A percentile compares a stretch with the other conserved stretches of the same genome.
These are phyloP conservation scores for Hygrophila difformis DNA, from an alignment of 257 asterid genomes.

Conservation along the genomic window DNA sequence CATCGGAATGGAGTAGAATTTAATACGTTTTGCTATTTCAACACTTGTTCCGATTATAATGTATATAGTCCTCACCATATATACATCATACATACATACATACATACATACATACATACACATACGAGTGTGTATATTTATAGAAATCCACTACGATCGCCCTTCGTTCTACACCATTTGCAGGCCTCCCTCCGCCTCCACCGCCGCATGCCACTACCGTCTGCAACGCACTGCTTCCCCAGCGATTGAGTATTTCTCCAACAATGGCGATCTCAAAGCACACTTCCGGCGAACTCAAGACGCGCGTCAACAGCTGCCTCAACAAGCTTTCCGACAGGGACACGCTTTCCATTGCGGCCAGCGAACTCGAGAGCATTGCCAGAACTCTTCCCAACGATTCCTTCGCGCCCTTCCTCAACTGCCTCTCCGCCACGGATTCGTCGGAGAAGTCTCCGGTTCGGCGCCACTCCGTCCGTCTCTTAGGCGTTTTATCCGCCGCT, in stretches of 20 bases:
- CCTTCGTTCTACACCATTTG: no score
- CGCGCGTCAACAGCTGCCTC: conserved; percentile 53
- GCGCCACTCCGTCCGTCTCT: conserved; percentile 73
- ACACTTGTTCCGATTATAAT: no score
- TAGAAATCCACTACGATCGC: no score
- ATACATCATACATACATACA: neutral
- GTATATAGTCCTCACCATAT: no score
- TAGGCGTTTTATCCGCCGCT: conserved; percentile 48
- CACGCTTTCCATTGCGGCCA: conserved; percentile 58
- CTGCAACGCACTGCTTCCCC: neutral
- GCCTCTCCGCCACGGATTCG: conserved; percentile 60
- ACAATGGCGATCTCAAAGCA: conserved; percentile 36
- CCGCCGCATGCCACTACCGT: conserved; percentile 22
- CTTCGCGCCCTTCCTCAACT: conserved; percentile 51
- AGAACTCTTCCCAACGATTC: conserved; percentile 33
- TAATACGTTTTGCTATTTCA: no score
- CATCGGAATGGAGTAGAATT: no score
- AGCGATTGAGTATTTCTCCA: neutral
- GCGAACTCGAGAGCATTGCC: conserved; percentile 73
- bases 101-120: neutral
- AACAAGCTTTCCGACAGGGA: conserved; percentile 75
- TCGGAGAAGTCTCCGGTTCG: conserved; percentile 84
- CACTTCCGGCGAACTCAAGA: conserved; percentile 42
- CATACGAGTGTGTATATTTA: no score
- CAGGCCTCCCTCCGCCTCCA: conserved; percentile 1